Conservation (phyloP, 768 basidiomycete species). For the Mycena filopes region DNA sequence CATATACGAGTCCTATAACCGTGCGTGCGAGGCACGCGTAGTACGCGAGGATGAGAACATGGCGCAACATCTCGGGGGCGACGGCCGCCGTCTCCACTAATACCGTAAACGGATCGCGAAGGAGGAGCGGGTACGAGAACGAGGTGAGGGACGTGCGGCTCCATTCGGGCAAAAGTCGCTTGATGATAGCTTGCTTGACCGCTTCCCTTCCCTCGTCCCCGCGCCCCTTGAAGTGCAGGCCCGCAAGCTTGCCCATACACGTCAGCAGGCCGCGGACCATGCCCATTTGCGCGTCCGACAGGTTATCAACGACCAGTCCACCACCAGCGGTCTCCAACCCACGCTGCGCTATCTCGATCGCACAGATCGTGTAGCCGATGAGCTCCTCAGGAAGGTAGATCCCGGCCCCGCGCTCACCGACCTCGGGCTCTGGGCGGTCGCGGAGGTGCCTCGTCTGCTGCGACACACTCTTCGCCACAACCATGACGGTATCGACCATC, state of each 20-base stretch:
- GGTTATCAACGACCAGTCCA: slow-evolving; percentile 70
- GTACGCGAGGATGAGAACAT: slow-evolving; percentile 89
- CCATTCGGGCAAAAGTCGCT: slow-evolving; percentile 92
- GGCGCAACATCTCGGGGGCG: slow-evolving; percentile 88
- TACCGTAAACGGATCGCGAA: slow-evolving; percentile 90
- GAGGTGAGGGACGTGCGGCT: slow-evolving; percentile 85
- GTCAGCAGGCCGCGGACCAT: slow-evolving; percentile 83
- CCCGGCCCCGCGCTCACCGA: slow-evolving; percentile 80
- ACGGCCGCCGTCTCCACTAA: slow-evolving; percentile 92
- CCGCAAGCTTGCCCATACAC: slow-evolving; percentile 73
- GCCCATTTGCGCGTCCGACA: slow-evolving; percentile 81
- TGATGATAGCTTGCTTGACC: slow-evolving; percentile 87
- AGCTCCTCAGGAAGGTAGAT: slow-evolving; percentile 94
- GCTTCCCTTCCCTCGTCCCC: slow-evolving; percentile 82
- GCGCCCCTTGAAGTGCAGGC: slow-evolving; percentile 74
- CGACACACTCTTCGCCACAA: slow-evolving; percentile 80
- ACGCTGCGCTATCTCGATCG: slow-evolving; percentile 84
- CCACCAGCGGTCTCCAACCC: slow-evolving; percentile 63
- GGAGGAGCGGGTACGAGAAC: slow-evolving; percentile 85
- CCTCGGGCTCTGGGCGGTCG: slow-evolving; percentile 77
- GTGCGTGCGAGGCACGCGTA: slow-evolving; percentile 90
- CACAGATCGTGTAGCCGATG: slow-evolving; percentile 86
- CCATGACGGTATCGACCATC: slow-evolving; percentile 91
- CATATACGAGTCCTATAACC: slow-evolving; percentile 86
- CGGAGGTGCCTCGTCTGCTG: slow-evolving; percentile 87